A percentile compares a stretch with the other conserved stretches of the same genome.
Evolutionary conservation across 371 early-diverging fungal species (phyloP).

Genomic region (Encephalitozoon cuniculi): DNA sequence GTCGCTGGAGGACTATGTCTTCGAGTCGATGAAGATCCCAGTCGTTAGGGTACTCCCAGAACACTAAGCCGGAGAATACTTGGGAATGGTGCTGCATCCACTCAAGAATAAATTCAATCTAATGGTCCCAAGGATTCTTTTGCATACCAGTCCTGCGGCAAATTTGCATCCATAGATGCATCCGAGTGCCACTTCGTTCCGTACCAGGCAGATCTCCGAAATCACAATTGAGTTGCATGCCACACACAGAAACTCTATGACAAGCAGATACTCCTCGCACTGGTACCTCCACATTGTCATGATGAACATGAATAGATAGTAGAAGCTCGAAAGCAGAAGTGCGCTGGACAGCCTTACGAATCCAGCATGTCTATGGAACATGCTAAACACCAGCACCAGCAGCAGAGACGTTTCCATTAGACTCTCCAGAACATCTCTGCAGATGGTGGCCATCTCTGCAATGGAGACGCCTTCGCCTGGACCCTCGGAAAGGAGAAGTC

Average conservation of each 20-base stretch:
- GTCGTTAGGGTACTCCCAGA: neutral
- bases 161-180: neutral
- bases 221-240: slow-evolving; percentile 7
- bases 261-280: neutral
- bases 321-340: slow-evolving; percentile 22
- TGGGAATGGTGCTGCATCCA: neutral
- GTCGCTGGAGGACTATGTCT: neutral
- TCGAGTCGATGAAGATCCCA: neutral
- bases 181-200: neutral
- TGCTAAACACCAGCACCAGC: neutral
- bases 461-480: neutral
- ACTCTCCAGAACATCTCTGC: neutral
- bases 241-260: slow-evolving; percentile 19
- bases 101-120: neutral
- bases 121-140: neutral
- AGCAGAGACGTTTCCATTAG: neutral
- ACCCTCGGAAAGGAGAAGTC: neutral
- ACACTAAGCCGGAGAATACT: neutral
- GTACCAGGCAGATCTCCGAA: neutral
- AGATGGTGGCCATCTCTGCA: neutral
- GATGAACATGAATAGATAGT: slow-evolving; percentile 15
- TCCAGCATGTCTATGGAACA: neutral
- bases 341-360: neutral
- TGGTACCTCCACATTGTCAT: slow-evolving; percentile 23
- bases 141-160: neutral